phyloP scores from a whole-genome alignment of 1,284 basidiomycete genomes.

The Fistulina hepatica region DNA sequence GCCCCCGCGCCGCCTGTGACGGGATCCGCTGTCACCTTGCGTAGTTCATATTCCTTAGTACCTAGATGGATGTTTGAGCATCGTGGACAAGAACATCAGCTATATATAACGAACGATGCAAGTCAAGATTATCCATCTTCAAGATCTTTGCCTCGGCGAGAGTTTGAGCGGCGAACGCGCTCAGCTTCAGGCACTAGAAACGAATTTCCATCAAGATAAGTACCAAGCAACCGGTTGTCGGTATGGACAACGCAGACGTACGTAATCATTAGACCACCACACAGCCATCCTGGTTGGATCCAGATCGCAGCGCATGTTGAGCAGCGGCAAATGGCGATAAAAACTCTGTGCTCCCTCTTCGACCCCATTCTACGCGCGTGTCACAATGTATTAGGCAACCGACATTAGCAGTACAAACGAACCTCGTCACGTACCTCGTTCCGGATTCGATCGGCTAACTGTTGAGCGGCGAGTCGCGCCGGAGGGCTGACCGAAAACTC shows the following conservation, averaged over 20 bases:
- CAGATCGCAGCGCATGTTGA: conserved; percentile 55
- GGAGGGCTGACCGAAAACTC: conserved; percentile 31
- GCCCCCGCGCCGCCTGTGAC: conserved; percentile 35
- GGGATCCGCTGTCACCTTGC: conserved; percentile 30
- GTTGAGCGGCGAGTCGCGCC: conserved; percentile 36
- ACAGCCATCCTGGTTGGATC: conserved; percentile 38
- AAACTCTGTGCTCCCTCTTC: conserved; percentile 41
- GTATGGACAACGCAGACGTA: conserved; percentile 14
- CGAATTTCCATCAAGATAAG: neutral
- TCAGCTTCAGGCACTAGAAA: conserved; percentile 37
- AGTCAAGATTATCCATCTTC: conserved; percentile 32
- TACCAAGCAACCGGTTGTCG: neutral
- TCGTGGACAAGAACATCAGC: neutral
- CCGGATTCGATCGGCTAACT: conserved; percentile 42
- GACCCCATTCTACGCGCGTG: conserved; percentile 37
- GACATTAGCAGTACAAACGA: neutral
- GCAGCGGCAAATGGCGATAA: conserved; percentile 48
- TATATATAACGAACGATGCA: conserved; percentile 31
- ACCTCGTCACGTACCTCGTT: conserved; percentile 29
- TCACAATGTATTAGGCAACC: conserved; percentile 1
- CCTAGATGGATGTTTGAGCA: conserved; percentile 24
- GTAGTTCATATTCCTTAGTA: conserved; percentile 40
- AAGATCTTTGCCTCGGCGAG: conserved; percentile 36
- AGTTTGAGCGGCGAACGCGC: conserved; percentile 41
- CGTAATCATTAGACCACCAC: conserved; percentile 48